Conservation (phyloP, 129 eudicot species). For the Escallonia herrerae region DNA sequence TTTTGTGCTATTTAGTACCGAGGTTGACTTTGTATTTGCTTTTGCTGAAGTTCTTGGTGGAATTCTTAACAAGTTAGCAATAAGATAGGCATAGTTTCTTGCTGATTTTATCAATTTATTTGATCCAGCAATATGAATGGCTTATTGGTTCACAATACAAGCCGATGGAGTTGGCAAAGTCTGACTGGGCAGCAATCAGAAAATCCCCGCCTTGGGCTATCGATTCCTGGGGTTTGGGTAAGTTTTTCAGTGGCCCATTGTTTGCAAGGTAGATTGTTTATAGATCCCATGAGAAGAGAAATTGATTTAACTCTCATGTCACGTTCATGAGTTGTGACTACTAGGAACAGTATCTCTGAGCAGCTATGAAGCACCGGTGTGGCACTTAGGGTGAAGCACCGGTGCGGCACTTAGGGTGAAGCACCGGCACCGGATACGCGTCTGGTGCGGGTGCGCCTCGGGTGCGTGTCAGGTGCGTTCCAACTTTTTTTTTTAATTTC, state of each 20-base stretch:
- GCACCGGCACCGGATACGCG: too few relatives aligned
- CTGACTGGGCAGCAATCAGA: slow-evolving; percentile 83
- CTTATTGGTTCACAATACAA: slow-evolving; percentile 93
- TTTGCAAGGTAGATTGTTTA: neutral
- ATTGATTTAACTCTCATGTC: neutral
- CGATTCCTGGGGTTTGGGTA: slow-evolving; percentile 99
- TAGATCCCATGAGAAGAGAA: neutral
- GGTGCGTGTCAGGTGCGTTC: too few relatives aligned
- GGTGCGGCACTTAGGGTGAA: too few relatives aligned
- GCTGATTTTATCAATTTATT: slow-evolving; percentile 6
- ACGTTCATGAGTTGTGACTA: neutral
- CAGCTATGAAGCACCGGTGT: too few relatives aligned
- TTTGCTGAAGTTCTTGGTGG: neutral
- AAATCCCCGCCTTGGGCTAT: slow-evolving; percentile 96
- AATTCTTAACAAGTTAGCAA: neutral
- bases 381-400: too few relatives aligned
- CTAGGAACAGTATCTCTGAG: neutral
- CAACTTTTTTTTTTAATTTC: too few relatives aligned
- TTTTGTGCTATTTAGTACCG: too few relatives aligned
- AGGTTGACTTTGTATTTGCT: neutral
- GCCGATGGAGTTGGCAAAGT: slow-evolving; percentile 81
- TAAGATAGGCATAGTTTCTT: slow-evolving; percentile 9
- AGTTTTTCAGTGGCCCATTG: slow-evolving; percentile 13
- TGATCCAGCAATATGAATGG: slow-evolving; percentile 89
- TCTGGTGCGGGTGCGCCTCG: too few relatives aligned